Evolutionary conservation across 1,284 basidiomycete genomes (phyloP).

Genomic region (Ceratobasidium sp.): DNA sequence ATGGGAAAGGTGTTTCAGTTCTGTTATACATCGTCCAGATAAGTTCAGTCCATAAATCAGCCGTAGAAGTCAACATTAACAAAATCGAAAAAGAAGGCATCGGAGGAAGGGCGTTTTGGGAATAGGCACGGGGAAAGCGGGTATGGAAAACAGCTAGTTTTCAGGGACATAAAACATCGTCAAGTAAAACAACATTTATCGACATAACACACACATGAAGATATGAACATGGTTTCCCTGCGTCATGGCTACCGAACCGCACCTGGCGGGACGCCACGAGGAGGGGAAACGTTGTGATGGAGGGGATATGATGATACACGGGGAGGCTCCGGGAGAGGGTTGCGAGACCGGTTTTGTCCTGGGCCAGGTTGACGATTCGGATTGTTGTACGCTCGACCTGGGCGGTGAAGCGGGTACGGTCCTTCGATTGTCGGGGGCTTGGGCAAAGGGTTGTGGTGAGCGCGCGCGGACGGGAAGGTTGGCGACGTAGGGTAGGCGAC

Average conservation of each 20-base stretch:
- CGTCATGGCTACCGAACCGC: slow-evolving; percentile 37
- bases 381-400: slow-evolving; percentile 8
- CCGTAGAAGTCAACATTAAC: slow-evolving; percentile 15
- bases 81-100: background rate
- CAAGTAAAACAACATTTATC: slow-evolving; percentile 26
- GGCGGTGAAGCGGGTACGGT: slow-evolving; percentile 24
- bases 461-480: slow-evolving; percentile 1
- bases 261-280: slow-evolving; percentile 36
- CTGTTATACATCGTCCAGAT: slow-evolving; percentile 38
- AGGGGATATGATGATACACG: slow-evolving; percentile 36
- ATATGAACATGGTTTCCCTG: slow-evolving; percentile 35
- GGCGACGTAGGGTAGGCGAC: slow-evolving; percentile 8
- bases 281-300: slow-evolving; percentile 38
- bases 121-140: slow-evolving; percentile 14
- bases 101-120: slow-evolving; percentile 3
- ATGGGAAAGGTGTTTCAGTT: slow-evolving; percentile 19
- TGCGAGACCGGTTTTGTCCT: slow-evolving; percentile 4
- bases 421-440: slow-evolving; percentile 28
- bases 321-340: slow-evolving; percentile 36
- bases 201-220: slow-evolving; percentile 13
- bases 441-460: slow-evolving; percentile 30
- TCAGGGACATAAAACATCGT: slow-evolving; percentile 21
- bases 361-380: slow-evolving; percentile 15
- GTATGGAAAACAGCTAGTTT: slow-evolving; percentile 17
- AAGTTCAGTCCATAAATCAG: slow-evolving; percentile 39